These are phyloP conservation scores for Lentinula novae-zelandiae DNA, from an alignment of 1,284 basidiomycete species.

Conservation along the genomic window DNA sequence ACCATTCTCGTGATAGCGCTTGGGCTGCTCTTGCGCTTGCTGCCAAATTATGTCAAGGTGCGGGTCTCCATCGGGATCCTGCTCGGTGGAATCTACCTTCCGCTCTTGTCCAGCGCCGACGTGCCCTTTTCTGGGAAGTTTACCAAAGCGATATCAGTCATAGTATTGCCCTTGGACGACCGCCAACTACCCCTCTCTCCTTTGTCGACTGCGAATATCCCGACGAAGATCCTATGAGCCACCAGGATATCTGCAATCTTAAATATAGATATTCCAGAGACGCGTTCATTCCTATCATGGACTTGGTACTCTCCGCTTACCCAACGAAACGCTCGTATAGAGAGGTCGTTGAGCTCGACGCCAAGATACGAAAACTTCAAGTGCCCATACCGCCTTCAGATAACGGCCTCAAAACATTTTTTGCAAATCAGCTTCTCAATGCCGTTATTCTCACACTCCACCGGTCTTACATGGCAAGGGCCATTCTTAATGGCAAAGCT, in stretches of 20 bases:
- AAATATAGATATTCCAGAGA: conserved; percentile 36
- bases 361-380: conserved; percentile 1
- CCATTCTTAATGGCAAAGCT: not conserved
- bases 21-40: conserved; percentile 47
- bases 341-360: conserved; percentile 2
- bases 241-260: conserved; percentile 29
- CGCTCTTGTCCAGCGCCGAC: conserved; percentile 39
- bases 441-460: conserved; percentile 2
- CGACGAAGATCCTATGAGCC: conserved; percentile 34
- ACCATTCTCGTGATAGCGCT: conserved; percentile 44
- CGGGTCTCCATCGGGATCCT: conserved; percentile 38
- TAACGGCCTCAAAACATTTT: not conserved
- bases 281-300: conserved; percentile 35
- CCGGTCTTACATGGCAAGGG: conserved; percentile 2
- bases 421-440: not conserved
- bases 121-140: conserved; percentile 51
- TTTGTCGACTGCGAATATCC: conserved; percentile 47
- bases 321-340: not conserved
- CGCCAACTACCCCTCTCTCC: conserved; percentile 39
- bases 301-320: not conserved
- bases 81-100: conserved; percentile 47
- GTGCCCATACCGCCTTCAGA: not conserved
- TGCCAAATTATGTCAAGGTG: conserved; percentile 42
- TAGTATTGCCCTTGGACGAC: conserved; percentile 42
- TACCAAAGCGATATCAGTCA: conserved; percentile 42